These are phyloP conservation scores for Fusarium tupiense DNA, from an alignment of 2,329 filamentous ascomycete genomes.

Conservation along the genomic window DNA sequence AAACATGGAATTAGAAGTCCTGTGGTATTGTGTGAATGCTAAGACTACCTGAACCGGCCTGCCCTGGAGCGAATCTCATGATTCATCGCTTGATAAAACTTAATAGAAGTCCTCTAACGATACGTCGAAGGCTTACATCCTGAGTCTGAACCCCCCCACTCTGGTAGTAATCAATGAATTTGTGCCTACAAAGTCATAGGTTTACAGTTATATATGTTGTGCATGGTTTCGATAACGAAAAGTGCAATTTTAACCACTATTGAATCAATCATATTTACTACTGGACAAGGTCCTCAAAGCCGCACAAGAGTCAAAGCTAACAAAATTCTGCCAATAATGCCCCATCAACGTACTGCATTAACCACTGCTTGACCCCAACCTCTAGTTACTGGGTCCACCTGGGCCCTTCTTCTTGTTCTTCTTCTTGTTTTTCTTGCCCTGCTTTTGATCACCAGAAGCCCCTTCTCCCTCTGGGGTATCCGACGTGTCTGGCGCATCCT, in stretches of 20 bases:
- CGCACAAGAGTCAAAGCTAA: not conserved
- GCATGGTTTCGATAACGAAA: not conserved
- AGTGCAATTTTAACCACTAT: not conserved
- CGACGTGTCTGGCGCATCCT: constrained; percentile 19
- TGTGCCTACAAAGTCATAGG: not conserved
- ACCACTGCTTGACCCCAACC: not conserved
- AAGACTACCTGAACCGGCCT: not conserved
- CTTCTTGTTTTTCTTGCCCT: constrained; percentile 40
- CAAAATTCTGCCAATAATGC: not conserved
- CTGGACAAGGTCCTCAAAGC: not conserved
- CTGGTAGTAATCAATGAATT: not conserved
- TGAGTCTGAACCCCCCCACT: not conserved
- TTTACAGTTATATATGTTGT: not conserved
- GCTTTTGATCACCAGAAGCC: constrained; percentile 28
- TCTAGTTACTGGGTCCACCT: constrained; percentile 25
- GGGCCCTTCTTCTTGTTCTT: constrained; percentile 43
- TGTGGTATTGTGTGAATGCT: not conserved
- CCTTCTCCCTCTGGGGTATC: constrained; percentile 26
- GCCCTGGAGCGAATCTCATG: not conserved
- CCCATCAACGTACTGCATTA: not conserved
- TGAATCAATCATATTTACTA: not conserved
- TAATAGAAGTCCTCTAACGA: not conserved
- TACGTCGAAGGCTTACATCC: not conserved
- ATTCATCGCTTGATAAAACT: not conserved
- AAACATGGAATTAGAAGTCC: not conserved